Evolutionary conservation across 2,329 filamentous ascomycete species (phyloP).

Genomic region (Penicillium sp.): DNA sequence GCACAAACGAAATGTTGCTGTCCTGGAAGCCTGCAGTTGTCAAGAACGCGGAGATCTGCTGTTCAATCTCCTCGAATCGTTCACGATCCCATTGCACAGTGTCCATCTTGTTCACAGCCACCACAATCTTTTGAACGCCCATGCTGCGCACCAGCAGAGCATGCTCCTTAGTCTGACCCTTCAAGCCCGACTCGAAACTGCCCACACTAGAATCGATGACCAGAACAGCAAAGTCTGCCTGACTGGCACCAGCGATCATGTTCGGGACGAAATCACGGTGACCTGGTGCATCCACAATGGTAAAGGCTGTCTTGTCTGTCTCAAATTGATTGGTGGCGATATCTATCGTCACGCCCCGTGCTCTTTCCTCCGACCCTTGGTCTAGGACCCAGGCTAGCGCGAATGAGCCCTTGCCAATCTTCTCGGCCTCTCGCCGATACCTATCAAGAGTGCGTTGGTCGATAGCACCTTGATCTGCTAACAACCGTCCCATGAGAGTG

Average conservation of each 20-base stretch:
- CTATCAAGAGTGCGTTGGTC: constrained; percentile 82
- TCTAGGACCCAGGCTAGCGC: constrained; percentile 96
- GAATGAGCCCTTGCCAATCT: constrained; percentile 88
- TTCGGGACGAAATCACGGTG: constrained; percentile 96
- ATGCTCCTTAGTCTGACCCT: constrained; percentile 90
- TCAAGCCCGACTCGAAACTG: constrained; percentile 85
- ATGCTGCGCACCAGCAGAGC: constrained; percentile 81
- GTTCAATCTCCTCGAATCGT: constrained; percentile 73
- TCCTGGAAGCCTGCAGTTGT: constrained; percentile 69
- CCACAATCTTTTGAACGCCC: constrained; percentile 76
- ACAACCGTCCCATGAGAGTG: constrained; percentile 88
- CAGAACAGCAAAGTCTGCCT: constrained; percentile 89
- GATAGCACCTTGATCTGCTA: constrained; percentile 80
- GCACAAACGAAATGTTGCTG: constrained; percentile 77
- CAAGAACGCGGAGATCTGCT: constrained; percentile 76
- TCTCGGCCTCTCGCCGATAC: constrained; percentile 78
- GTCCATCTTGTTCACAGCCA: constrained; percentile 94
- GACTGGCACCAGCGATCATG: constrained; percentile 94
- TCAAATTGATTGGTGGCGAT: constrained; percentile 92
- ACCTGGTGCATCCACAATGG: constrained; percentile 88
- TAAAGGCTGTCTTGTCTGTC: constrained; percentile 77
- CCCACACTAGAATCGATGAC: constrained; percentile 86
- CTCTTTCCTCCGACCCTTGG: constrained; percentile 78
- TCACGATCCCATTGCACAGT: constrained; percentile 71
- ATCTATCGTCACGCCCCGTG: constrained; percentile 87